Evolutionary conservation across 371 early-diverging fungal species (phyloP).

Genomic region (Capillidium rhysosporum): DNA sequence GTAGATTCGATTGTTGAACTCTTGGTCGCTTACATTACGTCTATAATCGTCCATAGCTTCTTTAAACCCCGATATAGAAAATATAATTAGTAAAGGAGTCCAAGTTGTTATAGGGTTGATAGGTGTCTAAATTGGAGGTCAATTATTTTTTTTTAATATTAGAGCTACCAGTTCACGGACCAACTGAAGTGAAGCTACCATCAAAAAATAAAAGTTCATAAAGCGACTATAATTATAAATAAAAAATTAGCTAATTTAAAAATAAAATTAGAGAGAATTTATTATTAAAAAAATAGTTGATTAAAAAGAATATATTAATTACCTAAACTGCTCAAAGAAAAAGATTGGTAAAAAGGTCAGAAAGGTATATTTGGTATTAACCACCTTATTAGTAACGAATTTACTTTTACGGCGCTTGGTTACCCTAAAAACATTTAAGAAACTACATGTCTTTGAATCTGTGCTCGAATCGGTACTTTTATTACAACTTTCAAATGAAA

Average conservation of each 20-base stretch:
- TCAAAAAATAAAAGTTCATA: slow-evolving; percentile 7
- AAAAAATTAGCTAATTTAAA: not conserved
- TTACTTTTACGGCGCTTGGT: not conserved
- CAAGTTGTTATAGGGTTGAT: slow-evolving; percentile 7
- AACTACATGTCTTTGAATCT: not conserved
- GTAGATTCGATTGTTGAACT: slow-evolving; percentile 29
- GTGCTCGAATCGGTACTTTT: no score
- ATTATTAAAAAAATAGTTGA: not conserved
- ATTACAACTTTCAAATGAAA: no score
- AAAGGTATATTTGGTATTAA: not conserved
- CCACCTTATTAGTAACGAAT: not conserved
- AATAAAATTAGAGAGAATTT: not conserved
- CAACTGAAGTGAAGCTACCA: slow-evolving; percentile 6
- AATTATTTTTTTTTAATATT: not conserved
- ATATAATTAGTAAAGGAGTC: slow-evolving; percentile 7
- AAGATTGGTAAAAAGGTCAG: not conserved
- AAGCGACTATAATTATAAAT: slow-evolving; percentile 1
- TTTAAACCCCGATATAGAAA: slow-evolving; percentile 9
- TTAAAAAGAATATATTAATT: not conserved
- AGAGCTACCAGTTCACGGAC: not conserved
- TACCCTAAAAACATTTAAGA: not conserved
- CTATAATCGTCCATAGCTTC: slow-evolving; percentile 7
- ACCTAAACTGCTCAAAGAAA: slow-evolving; percentile 8
- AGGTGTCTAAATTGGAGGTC: slow-evolving; percentile 1
- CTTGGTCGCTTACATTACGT: slow-evolving; percentile 9